These are phyloP conservation scores for Dispira parvispora DNA, from an alignment of 192 early-diverging fungal species.

Conservation along the genomic window DNA sequence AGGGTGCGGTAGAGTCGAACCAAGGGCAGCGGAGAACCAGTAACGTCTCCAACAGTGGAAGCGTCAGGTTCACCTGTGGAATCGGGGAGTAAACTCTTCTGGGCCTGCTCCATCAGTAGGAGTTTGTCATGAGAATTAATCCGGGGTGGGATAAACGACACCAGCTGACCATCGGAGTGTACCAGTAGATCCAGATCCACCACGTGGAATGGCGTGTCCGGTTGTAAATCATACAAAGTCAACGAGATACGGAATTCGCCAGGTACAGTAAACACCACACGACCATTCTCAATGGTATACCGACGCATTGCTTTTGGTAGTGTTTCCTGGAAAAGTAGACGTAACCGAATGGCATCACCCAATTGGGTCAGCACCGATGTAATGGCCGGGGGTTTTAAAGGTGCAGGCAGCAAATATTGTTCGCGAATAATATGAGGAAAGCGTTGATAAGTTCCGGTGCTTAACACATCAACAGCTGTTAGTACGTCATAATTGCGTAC, in stretches of 20 bases:
- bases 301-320: constrained; percentile 47
- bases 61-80: constrained; percentile 18
- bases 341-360: constrained; percentile 50
- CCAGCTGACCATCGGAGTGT: constrained; percentile 16
- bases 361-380: constrained; percentile 39
- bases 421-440: constrained; percentile 63
- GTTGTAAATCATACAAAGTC: constrained; percentile 43
- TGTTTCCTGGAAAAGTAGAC: constrained; percentile 53
- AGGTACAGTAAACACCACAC: constrained; percentile 48
- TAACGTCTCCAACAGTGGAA: constrained; percentile 18
- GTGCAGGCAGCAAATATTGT: constrained; percentile 33
- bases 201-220: constrained; percentile 47
- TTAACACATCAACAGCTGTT: constrained; percentile 73
- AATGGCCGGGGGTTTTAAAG: constrained; percentile 38
- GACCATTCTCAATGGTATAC: constrained; percentile 44
- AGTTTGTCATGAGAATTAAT: neutral
- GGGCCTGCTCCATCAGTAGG: constrained; percentile 5
- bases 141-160: neutral
- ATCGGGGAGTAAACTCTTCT: constrained; percentile 13
- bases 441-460: constrained; percentile 63
- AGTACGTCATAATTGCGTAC: constrained; percentile 66
- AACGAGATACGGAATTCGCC: constrained; percentile 40
- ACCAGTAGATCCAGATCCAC: constrained; percentile 53
- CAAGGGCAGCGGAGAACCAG: constrained; percentile 10
- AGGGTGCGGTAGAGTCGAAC: constrained; percentile 57